These are phyloP conservation scores for Capsaspora owczarzaki DNA, from an alignment of 78 protist genomes.

Conservation along the genomic window DNA sequence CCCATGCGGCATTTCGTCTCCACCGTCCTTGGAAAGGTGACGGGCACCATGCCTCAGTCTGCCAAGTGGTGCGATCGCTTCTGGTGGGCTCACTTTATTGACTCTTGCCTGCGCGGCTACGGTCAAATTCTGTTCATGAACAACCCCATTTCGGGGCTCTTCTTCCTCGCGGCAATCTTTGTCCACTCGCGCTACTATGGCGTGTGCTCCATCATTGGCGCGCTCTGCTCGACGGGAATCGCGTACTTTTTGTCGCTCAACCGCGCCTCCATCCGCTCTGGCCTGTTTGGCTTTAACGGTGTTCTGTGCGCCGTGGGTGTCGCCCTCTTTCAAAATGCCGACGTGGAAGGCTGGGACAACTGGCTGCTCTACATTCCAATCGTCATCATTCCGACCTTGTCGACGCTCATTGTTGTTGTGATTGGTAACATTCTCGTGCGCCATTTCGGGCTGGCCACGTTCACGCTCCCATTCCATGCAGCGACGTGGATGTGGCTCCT, in stretches of 20 bases:
- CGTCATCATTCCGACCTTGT: background rate
- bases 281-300: conserved; percentile 5
- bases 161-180: background rate
- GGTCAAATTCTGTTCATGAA: background rate
- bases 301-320: background rate
- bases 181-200: background rate
- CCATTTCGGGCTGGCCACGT: background rate
- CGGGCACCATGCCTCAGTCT: background rate
- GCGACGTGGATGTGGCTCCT: background rate
- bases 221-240: background rate
- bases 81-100: background rate
- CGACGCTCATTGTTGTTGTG: background rate
- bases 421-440: background rate
- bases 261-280: background rate
- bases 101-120: background rate
- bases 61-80: background rate
- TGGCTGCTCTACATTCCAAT: background rate
- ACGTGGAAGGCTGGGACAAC: background rate
- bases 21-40: too few relatives aligned
- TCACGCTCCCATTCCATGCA: background rate
- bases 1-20: too few relatives aligned
- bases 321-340: background rate
- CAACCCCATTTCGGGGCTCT: background rate
- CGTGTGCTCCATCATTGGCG: background rate
- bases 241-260: background rate